Base-by-base conservation (phyloP, 2,329 filamentous ascomycete species). In the Achaetomium macrosporum region DNA sequence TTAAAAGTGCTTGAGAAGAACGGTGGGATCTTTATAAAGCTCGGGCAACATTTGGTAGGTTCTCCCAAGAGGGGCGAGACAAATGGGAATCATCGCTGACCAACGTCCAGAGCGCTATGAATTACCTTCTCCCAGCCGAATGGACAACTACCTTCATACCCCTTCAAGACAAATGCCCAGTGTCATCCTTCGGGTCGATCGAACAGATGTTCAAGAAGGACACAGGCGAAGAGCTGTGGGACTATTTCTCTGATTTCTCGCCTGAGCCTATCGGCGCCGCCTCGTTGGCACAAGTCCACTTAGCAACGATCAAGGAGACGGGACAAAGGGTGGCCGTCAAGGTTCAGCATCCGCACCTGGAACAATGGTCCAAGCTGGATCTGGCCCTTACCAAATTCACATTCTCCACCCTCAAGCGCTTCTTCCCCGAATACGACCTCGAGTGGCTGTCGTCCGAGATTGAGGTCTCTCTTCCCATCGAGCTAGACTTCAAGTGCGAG, bases 141-240 rank as follows among this genome's bases (percentile, higher is more conserved):
- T 97, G 92, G 91, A 96, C 90, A 31, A 86, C 85, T 33, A 97
- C 93, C 0, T 99, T 99, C 67, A 87, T 99, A 60, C 93, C 93
- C 0, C 76, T 99, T 20, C 93, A 99, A 71, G 95, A 99, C 73
- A 87, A 87, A 71, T 99, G 93, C 65, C 93, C 93, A 0, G 85
- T 97, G 6, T 96, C 91, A 5, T 92, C 90, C 2, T 86, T 88
- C 64, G 84, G 89, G 60, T 93, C 89, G 29, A 88, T 99, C 59
- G 80, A 90, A 66, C 76, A 82, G 29, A 93, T 99, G 90, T 95
- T 95, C 62, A 73, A 83, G 50, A 75, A 79, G 46, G 93, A 99
- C 63, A 97, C 90, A 0, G 89, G 90, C 11, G 77, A 83, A 55
- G 80, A 83, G 42, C 78, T 99, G 30, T 83, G 81, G 61, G 87